Conservation (phyloP, 2,329 filamentous ascomycete species). For the Stromatinia cepivora region DNA sequence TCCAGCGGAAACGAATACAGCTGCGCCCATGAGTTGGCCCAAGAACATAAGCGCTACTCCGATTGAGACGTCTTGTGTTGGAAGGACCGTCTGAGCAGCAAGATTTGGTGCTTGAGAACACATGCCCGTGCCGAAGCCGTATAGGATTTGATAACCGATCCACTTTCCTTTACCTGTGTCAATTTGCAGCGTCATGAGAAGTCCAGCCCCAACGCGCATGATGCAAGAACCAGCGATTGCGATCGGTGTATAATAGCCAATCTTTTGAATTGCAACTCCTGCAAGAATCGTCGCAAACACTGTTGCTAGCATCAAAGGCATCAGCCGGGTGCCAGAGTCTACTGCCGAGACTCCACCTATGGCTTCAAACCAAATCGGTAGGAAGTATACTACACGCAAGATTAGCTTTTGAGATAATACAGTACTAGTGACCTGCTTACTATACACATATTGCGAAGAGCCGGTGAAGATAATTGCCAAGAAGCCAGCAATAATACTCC, state of each 20-base stretch:
- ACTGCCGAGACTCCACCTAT: constrained; percentile 45
- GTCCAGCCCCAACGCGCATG: constrained; percentile 26
- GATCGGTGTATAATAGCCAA: constrained; percentile 40
- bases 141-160: constrained; percentile 51
- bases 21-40: constrained; percentile 9
- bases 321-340: constrained; percentile 46
- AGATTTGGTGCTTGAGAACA: constrained; percentile 50
- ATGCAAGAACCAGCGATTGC: constrained; percentile 27
- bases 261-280: constrained; percentile 30
- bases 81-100: constrained; percentile 48
- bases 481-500: constrained; percentile 36
- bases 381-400: constrained; percentile 39
- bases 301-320: constrained; percentile 40
- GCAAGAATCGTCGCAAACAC: constrained; percentile 32
- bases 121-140: constrained; percentile 47
- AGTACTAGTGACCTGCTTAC: not conserved
- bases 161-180: constrained; percentile 46
- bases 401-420: not conserved
- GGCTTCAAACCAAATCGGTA: constrained; percentile 52
- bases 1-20: constrained; percentile 20
- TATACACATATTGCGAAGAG: not conserved
- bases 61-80: constrained; percentile 51
- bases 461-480: constrained; percentile 1
- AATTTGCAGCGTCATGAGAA: constrained; percentile 42
- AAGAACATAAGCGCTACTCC: constrained; percentile 40